These are phyloP conservation scores for Bondarzewia mesenterica DNA, from an alignment of 1,284 basidiomycete genomes.

Conservation along the genomic window DNA sequence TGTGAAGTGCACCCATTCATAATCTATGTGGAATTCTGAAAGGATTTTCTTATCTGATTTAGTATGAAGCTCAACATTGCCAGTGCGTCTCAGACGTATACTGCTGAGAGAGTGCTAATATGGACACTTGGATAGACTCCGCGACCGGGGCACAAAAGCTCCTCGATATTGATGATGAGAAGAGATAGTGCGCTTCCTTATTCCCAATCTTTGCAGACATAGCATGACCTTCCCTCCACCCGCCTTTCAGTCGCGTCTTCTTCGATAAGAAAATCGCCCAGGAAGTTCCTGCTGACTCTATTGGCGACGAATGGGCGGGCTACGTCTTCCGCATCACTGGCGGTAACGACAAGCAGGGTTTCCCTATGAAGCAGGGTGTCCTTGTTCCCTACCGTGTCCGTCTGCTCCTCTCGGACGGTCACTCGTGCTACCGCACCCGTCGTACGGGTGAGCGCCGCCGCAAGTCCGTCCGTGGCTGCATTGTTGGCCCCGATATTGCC, in stretches of 20 bases:
- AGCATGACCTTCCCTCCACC: too few relatives aligned
- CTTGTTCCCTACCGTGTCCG: conserved; percentile 91
- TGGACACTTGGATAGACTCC: conserved; percentile 49
- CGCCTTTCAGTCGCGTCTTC: conserved; percentile 75
- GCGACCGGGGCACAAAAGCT: conserved; percentile 97
- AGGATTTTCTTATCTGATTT: conserved; percentile 6
- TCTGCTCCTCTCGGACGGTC: conserved; percentile 90
- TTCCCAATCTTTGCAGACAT: background rate
- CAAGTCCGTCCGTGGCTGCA: conserved; percentile 98
- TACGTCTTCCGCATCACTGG: conserved; percentile 97
- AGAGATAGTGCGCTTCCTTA: conserved; percentile 58
- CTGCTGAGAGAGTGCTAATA: background rate
- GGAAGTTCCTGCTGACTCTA: conserved; percentile 85
- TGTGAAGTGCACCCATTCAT: conserved; percentile 1
- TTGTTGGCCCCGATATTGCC: conserved; percentile 93
- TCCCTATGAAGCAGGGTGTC: conserved; percentile 99
- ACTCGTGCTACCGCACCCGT: conserved; percentile 96
- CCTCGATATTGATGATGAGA: conserved; percentile 92
- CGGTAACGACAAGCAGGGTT: conserved; percentile 94
- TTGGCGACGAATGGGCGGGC: conserved; percentile 97
- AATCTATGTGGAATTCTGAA: conserved; percentile 7
- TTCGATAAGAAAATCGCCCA: conserved; percentile 96
- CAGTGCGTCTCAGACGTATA: conserved; percentile 47
- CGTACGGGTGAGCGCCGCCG: conserved; percentile 95
- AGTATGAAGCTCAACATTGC: conserved; percentile 97